Conservation (phyloP, 148 eudicot species). For the Simmondsia chinensis region DNA sequence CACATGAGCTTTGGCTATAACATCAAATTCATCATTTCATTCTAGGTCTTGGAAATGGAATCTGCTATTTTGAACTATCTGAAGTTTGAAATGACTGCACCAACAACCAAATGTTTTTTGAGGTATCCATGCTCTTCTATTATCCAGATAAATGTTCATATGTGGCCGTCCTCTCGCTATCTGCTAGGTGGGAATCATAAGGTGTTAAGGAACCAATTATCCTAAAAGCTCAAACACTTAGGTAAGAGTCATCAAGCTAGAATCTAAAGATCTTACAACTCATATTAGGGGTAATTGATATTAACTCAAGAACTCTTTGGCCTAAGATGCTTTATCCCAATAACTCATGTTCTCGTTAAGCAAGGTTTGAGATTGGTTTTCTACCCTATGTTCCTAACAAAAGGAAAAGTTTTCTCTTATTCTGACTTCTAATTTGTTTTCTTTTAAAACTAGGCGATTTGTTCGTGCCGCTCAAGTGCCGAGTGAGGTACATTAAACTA, state of each 20-base stretch:
- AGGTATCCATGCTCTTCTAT: too few species aligned
- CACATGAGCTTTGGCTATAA: too few species aligned
- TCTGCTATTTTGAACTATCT: slow-evolving; percentile 64
- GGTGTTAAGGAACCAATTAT: too few species aligned
- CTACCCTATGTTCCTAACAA: too few species aligned
- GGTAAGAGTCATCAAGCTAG: too few species aligned
- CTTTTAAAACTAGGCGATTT: slow-evolving; percentile 45
- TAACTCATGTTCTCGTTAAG: background rate
- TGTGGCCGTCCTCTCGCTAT: background rate
- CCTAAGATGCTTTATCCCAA: too few species aligned
- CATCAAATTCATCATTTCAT: slow-evolving; percentile 2
- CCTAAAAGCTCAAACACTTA: too few species aligned
- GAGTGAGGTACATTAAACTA: slow-evolving; percentile 36
- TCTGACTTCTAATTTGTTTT: slow-evolving; percentile 4
- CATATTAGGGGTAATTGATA: background rate
- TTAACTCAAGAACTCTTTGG: background rate
- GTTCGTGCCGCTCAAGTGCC: slow-evolving; percentile 77
- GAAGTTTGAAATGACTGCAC: slow-evolving; percentile 94
- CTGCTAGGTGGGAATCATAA: too few species aligned
- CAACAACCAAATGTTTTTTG: slow-evolving; percentile 72
- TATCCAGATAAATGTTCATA: too few species aligned
- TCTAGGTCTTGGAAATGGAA: slow-evolving; percentile 96
- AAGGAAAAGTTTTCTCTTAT: too few species aligned
- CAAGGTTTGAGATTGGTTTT: too few species aligned
- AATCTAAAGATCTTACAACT: too few species aligned